phyloP scores from a whole-genome alignment of 2,329 filamentous ascomycete species.

The Penicillium sp. region DNA sequence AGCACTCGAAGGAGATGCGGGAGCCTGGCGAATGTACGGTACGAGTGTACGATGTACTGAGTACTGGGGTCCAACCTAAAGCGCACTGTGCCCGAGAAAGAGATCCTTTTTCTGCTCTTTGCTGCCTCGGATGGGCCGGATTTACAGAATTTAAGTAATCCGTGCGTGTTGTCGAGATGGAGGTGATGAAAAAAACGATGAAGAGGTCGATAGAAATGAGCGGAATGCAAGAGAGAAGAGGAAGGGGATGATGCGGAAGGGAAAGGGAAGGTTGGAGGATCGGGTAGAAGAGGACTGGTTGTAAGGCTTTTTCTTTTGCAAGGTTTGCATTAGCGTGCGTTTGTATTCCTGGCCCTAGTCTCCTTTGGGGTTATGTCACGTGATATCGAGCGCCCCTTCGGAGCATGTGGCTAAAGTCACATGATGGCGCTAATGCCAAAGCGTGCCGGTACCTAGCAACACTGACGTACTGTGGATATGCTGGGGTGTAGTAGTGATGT shows the following conservation, averaged over 20 bases:
- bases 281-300: neutral
- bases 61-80: conserved; percentile 25
- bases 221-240: conserved; percentile 7
- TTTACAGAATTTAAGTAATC: conserved; percentile 23
- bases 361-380: neutral
- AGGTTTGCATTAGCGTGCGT: neutral
- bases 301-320: conserved; percentile 6
- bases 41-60: conserved; percentile 25
- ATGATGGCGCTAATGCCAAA: no score
- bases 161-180: conserved; percentile 10
- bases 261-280: conserved; percentile 2
- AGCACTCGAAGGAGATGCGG: neutral
- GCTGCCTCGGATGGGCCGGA: conserved; percentile 10
- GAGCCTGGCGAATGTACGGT: conserved; percentile 22
- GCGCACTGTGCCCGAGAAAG: conserved; percentile 15
- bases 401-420: no score
- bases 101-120: conserved; percentile 7
- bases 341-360: conserved; percentile 4
- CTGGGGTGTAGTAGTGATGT: no score
- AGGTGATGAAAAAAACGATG: conserved; percentile 8
- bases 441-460: no score
- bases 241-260: conserved; percentile 3
- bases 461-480: no score
- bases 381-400: neutral
- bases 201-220: conserved; percentile 1